phyloP scores from a whole-genome alignment of 352 stramenopile species.

The Pythium grandisporangium region DNA sequence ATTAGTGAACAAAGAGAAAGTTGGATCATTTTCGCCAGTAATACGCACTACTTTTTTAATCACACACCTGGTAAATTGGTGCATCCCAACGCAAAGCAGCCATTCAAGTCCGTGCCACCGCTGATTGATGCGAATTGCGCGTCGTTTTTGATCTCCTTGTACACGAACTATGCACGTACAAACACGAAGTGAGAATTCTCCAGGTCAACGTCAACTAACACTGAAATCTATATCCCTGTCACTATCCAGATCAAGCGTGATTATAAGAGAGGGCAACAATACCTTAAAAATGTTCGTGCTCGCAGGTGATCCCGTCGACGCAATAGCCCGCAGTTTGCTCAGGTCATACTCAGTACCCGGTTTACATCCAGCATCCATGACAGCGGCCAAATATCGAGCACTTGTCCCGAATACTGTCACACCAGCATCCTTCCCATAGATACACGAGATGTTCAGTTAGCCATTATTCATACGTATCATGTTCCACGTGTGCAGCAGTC shows the following conservation, averaged over 20 bases:
- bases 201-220: too few relatives aligned
- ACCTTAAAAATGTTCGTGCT: constrained; percentile 75
- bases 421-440: constrained; percentile 22
- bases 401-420: constrained; percentile 69
- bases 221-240: too few relatives aligned
- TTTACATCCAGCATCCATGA: constrained; percentile 59
- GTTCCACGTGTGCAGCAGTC: too few relatives aligned
- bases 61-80: constrained; percentile 47
- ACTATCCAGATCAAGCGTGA: too few relatives aligned
- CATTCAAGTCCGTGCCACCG: constrained; percentile 78
- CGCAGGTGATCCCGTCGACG: constrained; percentile 61
- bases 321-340: constrained; percentile 54
- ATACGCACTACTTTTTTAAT: constrained; percentile 10
- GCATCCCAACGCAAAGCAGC: constrained; percentile 67
- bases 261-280: neutral
- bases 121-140: constrained; percentile 80
- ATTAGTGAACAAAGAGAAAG: constrained; percentile 6
- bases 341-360: constrained; percentile 56
- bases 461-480: too few relatives aligned
- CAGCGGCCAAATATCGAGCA: constrained; percentile 60
- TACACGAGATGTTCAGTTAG: neutral
- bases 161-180: constrained; percentile 76
- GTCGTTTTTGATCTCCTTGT: constrained; percentile 60
- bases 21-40: too few relatives aligned
- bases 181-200: too few relatives aligned